Conservation (phyloP, 805 yeast species). For the Wickerhamomyces canadensis region DNA sequence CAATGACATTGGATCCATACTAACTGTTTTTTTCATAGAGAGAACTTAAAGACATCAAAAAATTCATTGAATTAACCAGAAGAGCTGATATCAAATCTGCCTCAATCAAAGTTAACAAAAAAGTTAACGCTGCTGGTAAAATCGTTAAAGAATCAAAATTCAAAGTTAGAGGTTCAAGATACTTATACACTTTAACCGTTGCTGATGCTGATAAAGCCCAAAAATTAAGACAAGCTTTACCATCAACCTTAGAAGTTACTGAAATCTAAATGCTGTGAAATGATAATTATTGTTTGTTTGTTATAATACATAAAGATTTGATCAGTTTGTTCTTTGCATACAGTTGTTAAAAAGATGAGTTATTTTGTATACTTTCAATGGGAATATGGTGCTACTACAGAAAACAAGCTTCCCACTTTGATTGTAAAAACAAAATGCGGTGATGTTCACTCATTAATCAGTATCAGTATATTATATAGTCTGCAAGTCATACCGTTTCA, state of each 20-base stretch:
- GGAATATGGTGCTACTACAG: no score
- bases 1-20: no score
- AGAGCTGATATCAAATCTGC: constrained; percentile 93
- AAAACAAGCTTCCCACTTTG: no score
- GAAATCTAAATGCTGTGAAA: constrained; percentile 31
- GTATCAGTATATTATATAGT: no score
- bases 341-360: neutral
- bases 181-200: constrained; percentile 93
- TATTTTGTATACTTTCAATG: constrained; percentile 12
- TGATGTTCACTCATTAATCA: no score
- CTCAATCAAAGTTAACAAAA: constrained; percentile 89
- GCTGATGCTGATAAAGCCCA: constrained; percentile 95
- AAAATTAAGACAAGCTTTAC: constrained; percentile 95
- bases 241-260: constrained; percentile 82
- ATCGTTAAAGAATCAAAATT: constrained; percentile 91
- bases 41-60: constrained; percentile 95
- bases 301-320: neutral
- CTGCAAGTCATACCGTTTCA: no score
- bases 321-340: constrained; percentile 2
- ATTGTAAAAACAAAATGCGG: no score
- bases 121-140: constrained; percentile 77
- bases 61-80: constrained; percentile 94
- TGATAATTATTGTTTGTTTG: no score
- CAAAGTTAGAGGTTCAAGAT: constrained; percentile 95
- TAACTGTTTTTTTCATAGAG: constrained; percentile 15